These are phyloP conservation scores for Erodium moschatum DNA, from an alignment of 441 rosid species.

Conservation along the genomic window DNA sequence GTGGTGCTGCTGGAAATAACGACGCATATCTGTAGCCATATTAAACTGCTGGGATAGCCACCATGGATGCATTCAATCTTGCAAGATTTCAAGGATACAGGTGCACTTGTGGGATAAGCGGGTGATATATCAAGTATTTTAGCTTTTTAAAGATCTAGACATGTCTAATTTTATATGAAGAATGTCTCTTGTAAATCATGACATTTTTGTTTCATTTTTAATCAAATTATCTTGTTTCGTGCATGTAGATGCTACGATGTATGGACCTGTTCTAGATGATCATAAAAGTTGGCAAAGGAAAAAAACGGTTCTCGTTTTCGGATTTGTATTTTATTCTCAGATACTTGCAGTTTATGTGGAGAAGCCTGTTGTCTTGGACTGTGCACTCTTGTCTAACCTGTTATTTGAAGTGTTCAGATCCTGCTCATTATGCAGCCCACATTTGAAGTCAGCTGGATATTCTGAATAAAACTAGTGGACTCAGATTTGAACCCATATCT, in stretches of 20 bases:
- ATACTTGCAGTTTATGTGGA: constrained; percentile 1
- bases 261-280: neutral
- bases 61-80: constrained; percentile 2
- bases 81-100: neutral
- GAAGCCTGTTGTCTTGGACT: neutral
- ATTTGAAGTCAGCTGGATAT: neutral
- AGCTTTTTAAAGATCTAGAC: neutral
- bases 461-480: neutral
- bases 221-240: neutral
- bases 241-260: constrained; percentile 2
- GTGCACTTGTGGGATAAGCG: neutral
- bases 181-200: constrained; percentile 6
- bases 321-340: neutral
- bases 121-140: neutral
- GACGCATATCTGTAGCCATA: constrained; percentile 5
- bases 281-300: neutral
- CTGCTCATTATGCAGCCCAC: neutral
- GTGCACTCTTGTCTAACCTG: neutral
- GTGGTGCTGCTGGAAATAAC: neutral
- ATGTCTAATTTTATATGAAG: neutral
- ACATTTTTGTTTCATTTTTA: neutral
- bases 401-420: neutral
- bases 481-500: neutral
- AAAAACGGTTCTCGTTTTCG: neutral
- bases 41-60: constrained; percentile 7